Evolutionary conservation across 495 filamentous ascomycete species (phyloP).

Genomic region (Penicillium soppii): DNA sequence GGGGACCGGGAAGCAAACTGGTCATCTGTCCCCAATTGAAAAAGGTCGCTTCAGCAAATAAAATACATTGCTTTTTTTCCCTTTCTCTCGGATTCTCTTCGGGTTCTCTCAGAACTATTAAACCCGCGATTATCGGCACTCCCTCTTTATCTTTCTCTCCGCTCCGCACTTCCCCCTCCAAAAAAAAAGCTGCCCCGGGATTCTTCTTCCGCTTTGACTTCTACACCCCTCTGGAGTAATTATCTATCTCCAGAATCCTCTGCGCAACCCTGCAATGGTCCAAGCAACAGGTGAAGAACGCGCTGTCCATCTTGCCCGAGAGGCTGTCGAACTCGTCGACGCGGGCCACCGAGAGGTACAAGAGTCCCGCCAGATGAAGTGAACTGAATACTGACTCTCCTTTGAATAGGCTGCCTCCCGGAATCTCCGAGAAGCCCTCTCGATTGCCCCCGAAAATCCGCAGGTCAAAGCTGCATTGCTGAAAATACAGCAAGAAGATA

Average conservation of each 20-base stretch:
- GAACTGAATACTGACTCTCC: neutral
- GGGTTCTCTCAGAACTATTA: neutral
- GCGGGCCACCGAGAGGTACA: conserved; percentile 50
- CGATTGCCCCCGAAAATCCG: conserved; percentile 56
- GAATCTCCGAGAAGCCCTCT: conserved; percentile 61
- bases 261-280: conserved; percentile 46
- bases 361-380: neutral
- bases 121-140: conserved; percentile 7
- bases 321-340: conserved; percentile 51
- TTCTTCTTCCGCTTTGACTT: neutral
- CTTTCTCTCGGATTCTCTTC: too few species aligned
- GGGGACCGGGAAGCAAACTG: too few species aligned
- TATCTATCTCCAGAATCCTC: conserved; percentile 8
- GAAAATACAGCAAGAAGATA: conserved; percentile 51
- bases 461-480: conserved; percentile 53
- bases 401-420: conserved; percentile 51
- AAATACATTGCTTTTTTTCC: conserved; percentile 2
- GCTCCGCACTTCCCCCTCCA: conserved; percentile 6
- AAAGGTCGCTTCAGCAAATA: neutral
- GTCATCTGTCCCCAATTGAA: too few species aligned
- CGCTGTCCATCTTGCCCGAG: conserved; percentile 47
- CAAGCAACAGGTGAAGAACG: conserved; percentile 47
- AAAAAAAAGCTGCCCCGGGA: conserved; percentile 11
- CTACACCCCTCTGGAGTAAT: conserved; percentile 1
- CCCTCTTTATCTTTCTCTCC: conserved; percentile 15